Evolutionary conservation across 768 basidiomycete species (phyloP).

Genomic region (Psilocybe sp.): DNA sequence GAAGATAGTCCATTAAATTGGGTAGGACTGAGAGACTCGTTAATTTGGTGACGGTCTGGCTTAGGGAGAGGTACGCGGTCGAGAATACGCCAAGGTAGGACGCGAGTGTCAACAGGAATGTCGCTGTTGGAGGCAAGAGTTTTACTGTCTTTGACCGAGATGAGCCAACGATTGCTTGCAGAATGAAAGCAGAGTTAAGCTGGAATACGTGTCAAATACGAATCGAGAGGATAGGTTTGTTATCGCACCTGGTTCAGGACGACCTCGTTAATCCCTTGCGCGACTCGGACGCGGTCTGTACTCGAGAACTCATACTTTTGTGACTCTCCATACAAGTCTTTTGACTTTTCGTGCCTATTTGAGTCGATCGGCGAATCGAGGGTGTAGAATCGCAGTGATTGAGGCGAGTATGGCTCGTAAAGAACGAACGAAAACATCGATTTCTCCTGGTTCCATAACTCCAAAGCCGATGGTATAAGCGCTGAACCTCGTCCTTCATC

Average conservation of each 20-base stretch:
- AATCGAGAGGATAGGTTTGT: background rate
- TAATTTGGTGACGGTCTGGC: slow-evolving; percentile 17
- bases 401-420: slow-evolving; percentile 15
- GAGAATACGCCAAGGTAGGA: slow-evolving; percentile 16
- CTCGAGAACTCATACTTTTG: slow-evolving; percentile 37
- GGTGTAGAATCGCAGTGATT: slow-evolving; percentile 64
- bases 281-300: slow-evolving; percentile 8
- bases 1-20: slow-evolving; percentile 5
- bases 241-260: slow-evolving; percentile 39
- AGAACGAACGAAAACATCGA: slow-evolving; percentile 16
- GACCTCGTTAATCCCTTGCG: slow-evolving; percentile 29
- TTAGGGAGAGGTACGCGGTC: slow-evolving; percentile 13
- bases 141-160: slow-evolving; percentile 15
- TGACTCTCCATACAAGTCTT: slow-evolving; percentile 13
- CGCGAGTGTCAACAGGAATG: slow-evolving; percentile 22
- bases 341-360: slow-evolving; percentile 5
- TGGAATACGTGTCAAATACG: slow-evolving; percentile 12
- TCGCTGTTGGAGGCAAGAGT: slow-evolving; percentile 22
- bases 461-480: slow-evolving; percentile 13
- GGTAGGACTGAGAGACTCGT: slow-evolving; percentile 17
- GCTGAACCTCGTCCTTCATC: background rate
- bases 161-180: slow-evolving; percentile 21
- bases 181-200: slow-evolving; percentile 43
- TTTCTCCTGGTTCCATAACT: slow-evolving; percentile 5
- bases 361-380: slow-evolving; percentile 34